Conservation (phyloP, 805 yeast genomes). For the Candida anglica region DNA sequence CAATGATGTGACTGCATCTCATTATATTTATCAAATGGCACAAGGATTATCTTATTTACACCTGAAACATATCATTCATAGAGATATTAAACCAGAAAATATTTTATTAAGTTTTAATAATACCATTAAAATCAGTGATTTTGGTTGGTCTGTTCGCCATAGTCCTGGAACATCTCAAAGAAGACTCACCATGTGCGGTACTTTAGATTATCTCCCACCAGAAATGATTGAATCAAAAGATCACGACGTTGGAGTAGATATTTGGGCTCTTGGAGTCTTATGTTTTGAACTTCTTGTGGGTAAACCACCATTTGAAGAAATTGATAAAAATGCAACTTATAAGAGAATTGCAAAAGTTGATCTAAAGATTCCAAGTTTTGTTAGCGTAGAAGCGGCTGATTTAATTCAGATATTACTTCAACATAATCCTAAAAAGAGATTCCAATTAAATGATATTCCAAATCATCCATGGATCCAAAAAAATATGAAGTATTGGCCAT, state of each 20-base stretch:
- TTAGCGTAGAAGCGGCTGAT: conserved; percentile 74
- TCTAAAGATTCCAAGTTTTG: conserved; percentile 63
- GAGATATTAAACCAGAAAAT: conserved; percentile 95
- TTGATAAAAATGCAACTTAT: conserved; percentile 72
- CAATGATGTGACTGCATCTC: conserved; percentile 68
- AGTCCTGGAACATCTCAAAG: conserved; percentile 17
- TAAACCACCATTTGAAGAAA: conserved; percentile 88
- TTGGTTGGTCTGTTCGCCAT: conserved; percentile 87
- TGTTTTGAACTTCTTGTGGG: conserved; percentile 86
- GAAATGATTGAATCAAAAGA: conserved; percentile 85
- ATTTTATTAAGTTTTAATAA: conserved; percentile 75
- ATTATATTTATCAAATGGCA: conserved; percentile 80
- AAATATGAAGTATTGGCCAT: conserved; percentile 65
- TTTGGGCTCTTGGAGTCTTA: conserved; percentile 90
- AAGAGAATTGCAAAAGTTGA: conserved; percentile 77
- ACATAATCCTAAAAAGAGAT: conserved; percentile 66
- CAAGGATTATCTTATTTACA: conserved; percentile 77
- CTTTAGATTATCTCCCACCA: conserved; percentile 91
- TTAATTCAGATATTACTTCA: conserved; percentile 61
- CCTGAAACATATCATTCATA: conserved; percentile 74
- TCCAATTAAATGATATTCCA: conserved; percentile 56
- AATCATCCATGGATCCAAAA: conserved; percentile 82
- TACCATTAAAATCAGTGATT: conserved; percentile 80
- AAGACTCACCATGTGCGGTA: conserved; percentile 88
- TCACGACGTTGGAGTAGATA: conserved; percentile 76